Conservation (phyloP, 106 monocot species). For the Platanthera zijinensis region DNA sequence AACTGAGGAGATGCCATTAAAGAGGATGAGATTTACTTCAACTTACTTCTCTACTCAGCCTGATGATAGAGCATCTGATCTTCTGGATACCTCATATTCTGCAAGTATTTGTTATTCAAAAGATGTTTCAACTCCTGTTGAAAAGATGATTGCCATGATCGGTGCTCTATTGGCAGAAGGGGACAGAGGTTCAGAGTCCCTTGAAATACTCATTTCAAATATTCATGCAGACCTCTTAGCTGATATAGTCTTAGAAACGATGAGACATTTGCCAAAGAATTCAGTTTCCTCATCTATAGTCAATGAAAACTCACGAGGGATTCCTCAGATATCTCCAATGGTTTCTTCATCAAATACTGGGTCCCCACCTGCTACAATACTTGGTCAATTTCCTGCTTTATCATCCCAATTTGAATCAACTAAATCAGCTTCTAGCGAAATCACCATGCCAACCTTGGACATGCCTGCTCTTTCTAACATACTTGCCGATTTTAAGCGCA, state of each 20-base stretch:
- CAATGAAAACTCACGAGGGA: slow-evolving; percentile 12
- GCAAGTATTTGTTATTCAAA: slow-evolving; percentile 29
- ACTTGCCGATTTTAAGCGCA: slow-evolving; percentile 53
- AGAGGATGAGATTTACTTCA: slow-evolving; percentile 29
- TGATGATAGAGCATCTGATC: slow-evolving; percentile 12
- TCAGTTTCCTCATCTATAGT: slow-evolving; percentile 6
- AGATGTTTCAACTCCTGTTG: slow-evolving; percentile 51
- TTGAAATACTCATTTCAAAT: slow-evolving; percentile 75
- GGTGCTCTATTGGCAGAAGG: slow-evolving; percentile 86
- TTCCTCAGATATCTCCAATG: slow-evolving; percentile 23
- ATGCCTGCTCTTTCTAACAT: slow-evolving; percentile 14
- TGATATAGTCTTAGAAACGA: slow-evolving; percentile 76
- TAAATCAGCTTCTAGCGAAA: slow-evolving; percentile 10
- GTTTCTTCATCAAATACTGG: slow-evolving; percentile 8
- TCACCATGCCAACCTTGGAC: slow-evolving; percentile 26
- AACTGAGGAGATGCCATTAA: slow-evolving; percentile 41
- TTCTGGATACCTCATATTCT: slow-evolving; percentile 24
- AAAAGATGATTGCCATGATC: slow-evolving; percentile 86
- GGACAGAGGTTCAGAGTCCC: slow-evolving; percentile 73
- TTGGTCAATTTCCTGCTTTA: slow-evolving; percentile 15
- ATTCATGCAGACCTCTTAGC: slow-evolving; percentile 86
- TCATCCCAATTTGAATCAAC: slow-evolving; percentile 25
- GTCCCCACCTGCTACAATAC: slow-evolving; percentile 6
- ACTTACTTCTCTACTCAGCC: slow-evolving; percentile 17
- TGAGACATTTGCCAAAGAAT: slow-evolving; percentile 60